Evolutionary conservation across 2,329 filamentous ascomycete species (phyloP).

Genomic region (Phialophora expanda): DNA sequence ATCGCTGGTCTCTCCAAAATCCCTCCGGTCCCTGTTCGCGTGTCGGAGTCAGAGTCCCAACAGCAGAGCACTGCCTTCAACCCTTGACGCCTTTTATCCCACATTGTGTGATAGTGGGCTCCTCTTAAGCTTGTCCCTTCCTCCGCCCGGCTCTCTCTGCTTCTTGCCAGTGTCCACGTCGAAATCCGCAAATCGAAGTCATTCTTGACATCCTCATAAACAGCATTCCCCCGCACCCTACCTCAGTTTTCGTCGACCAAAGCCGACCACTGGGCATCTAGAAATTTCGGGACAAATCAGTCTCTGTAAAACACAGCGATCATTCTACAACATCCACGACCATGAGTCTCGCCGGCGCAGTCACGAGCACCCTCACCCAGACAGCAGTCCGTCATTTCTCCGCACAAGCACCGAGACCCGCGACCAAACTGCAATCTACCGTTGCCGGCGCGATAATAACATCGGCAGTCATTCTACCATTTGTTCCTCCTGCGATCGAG

Average conservation of each 20-base stretch:
- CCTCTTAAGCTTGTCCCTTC: slow-evolving; percentile 1
- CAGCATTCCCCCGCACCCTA: background rate
- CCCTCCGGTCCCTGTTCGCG: background rate
- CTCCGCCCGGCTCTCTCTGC: slow-evolving; percentile 3
- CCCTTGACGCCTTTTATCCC: slow-evolving; percentile 9
- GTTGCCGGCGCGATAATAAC: slow-evolving; percentile 50
- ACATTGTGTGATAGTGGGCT: background rate
- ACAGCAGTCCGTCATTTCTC: slow-evolving; percentile 53
- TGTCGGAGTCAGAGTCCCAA: slow-evolving; percentile 8
- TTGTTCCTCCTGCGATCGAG: slow-evolving; percentile 54
- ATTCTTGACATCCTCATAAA: background rate
- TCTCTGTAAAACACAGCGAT: background rate
- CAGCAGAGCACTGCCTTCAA: background rate
- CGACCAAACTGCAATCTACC: slow-evolving; percentile 49
- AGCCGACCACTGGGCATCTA: background rate
- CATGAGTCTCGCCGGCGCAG: slow-evolving; percentile 33
- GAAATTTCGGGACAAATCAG: background rate
- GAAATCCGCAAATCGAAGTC: background rate
- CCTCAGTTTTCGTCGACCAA: background rate
- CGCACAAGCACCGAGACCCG: slow-evolving; percentile 48
- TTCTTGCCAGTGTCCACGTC: background rate
- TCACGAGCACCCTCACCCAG: slow-evolving; percentile 29
- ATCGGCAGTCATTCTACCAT: slow-evolving; percentile 52
- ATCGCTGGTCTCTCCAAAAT: slow-evolving; percentile 1
- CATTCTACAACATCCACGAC: slow-evolving; percentile 13